phyloP scores from a whole-genome alignment of 2,329 filamentous ascomycete species.

The Herpomyces periplanetae region DNA sequence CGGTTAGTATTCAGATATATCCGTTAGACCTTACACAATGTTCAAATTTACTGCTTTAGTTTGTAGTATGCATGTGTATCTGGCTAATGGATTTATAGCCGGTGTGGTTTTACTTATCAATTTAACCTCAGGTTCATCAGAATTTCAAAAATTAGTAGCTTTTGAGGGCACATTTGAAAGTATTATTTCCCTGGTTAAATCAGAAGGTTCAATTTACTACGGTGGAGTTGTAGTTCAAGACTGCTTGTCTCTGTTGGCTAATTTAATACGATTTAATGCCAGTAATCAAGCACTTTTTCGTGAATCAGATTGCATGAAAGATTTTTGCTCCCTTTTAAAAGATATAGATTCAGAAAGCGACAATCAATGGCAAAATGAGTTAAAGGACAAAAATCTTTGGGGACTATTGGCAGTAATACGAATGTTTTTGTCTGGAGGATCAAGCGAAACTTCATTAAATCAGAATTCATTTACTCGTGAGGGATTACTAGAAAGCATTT shows the following conservation, averaged over 20 bases:
- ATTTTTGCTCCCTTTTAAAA: conserved; percentile 26
- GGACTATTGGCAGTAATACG: conserved; percentile 52
- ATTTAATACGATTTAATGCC: conserved; percentile 44
- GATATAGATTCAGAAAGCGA: conserved; percentile 6
- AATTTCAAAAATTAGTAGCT: conserved; percentile 75
- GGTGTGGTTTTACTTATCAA: conserved; percentile 53
- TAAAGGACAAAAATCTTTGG: conserved; percentile 63
- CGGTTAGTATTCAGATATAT: conserved; percentile 8
- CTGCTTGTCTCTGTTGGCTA: conserved; percentile 57
- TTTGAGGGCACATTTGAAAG: conserved; percentile 79
- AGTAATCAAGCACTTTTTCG: conserved; percentile 82
- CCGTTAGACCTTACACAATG: conserved; percentile 1
- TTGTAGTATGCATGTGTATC: too few species aligned
- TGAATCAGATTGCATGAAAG: conserved; percentile 44
- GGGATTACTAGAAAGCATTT: conserved; percentile 32
- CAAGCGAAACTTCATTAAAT: conserved; percentile 37
- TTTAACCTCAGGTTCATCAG: conserved; percentile 44
- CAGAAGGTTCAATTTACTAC: conserved; percentile 39
- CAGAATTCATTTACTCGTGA: conserved; percentile 54
- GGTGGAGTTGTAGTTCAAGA: conserved; percentile 69
- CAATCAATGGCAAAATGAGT: conserved; percentile 30
- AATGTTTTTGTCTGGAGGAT: conserved; percentile 47
- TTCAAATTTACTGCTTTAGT: conserved; percentile 3
- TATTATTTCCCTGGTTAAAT: conserved; percentile 38
- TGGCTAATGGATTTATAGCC: conserved; percentile 17